Evolutionary conservation across 371 early-diverging fungal species (phyloP).

Genomic region (Rhizomucor miehei): DNA sequence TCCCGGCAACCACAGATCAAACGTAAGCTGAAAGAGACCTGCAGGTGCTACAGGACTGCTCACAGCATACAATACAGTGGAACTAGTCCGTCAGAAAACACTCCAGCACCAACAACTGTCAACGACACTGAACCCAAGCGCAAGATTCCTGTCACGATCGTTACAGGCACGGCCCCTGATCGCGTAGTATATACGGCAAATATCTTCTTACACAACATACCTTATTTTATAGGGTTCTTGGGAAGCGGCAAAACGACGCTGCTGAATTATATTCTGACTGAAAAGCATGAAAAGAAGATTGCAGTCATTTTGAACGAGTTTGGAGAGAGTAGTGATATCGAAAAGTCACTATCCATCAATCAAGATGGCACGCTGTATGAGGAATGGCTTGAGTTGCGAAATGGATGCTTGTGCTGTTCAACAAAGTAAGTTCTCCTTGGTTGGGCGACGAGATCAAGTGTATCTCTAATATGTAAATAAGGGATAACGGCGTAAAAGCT

Average conservation of each 20-base stretch:
- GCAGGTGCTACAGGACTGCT: not conserved
- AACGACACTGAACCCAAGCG: not conserved
- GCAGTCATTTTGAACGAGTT: constrained; percentile 94
- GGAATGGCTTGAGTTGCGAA: constrained; percentile 95
- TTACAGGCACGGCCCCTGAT: constrained; percentile 63
- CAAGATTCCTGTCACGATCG: constrained; percentile 75
- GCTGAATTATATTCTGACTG: constrained; percentile 85
- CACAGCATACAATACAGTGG: not conserved
- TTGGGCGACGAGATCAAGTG: not conserved
- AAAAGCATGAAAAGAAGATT: constrained; percentile 89
- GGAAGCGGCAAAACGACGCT: constrained; percentile 97
- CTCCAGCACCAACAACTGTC: not conserved
- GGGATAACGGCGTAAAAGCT: constrained; percentile 91
- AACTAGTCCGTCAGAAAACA: not conserved
- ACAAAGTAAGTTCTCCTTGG: constrained; percentile 66
- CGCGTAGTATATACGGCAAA: not conserved
- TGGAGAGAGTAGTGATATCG: constrained; percentile 90
- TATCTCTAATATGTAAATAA: constrained; percentile 13
- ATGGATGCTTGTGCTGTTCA: constrained; percentile 97
- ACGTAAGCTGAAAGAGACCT: not conserved
- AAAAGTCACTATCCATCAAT: constrained; percentile 84
- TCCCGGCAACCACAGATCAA: not conserved
- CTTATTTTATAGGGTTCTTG: constrained; percentile 58
- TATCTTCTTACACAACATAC: not conserved
- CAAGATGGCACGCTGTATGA: constrained; percentile 81